phyloP scores from a whole-genome alignment of 441 rosid species.

The Syzygium syzygioides region DNA sequence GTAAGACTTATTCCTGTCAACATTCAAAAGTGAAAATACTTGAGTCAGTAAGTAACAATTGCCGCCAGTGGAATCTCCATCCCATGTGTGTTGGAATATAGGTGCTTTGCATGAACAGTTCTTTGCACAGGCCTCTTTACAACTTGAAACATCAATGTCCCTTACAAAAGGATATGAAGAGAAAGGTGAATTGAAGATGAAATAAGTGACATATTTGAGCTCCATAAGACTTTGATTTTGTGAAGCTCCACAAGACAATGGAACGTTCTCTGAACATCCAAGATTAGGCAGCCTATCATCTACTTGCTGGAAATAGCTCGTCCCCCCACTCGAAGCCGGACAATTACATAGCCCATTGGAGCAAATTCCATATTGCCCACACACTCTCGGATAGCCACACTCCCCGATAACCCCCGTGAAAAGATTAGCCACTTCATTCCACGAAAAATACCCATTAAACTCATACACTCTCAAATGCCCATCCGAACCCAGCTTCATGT shows the following conservation, averaged over 20 bases:
- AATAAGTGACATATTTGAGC: neutral
- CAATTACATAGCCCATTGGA: neutral
- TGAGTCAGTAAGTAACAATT: neutral
- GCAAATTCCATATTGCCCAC: neutral
- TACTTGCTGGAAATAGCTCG: neutral
- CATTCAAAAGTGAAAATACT: neutral
- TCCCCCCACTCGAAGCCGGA: neutral
- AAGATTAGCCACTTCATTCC: too few relatives aligned
- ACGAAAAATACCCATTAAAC: too few relatives aligned
- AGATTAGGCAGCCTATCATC: neutral
- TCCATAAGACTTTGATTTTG: neutral
- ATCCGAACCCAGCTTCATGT: neutral
- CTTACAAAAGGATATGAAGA: too few relatives aligned
- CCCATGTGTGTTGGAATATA: too few relatives aligned
- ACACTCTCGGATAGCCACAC: neutral
- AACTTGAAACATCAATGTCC: neutral
- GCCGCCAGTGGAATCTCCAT: rapidly evolving
- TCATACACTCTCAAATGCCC: neutral
- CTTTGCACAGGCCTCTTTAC: neutral
- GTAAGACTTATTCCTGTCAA: rapidly evolving
- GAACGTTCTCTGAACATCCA: neutral
- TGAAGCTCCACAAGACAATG: neutral
- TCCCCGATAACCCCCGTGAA: too few relatives aligned
- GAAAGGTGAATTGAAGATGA: neutral
- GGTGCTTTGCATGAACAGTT: neutral